Evolutionary conservation across 164 flowering plant genomes (phyloP), one percentile per base, ranked within the genome.

Genomic region (Pachysandra terminalis): DNA sequence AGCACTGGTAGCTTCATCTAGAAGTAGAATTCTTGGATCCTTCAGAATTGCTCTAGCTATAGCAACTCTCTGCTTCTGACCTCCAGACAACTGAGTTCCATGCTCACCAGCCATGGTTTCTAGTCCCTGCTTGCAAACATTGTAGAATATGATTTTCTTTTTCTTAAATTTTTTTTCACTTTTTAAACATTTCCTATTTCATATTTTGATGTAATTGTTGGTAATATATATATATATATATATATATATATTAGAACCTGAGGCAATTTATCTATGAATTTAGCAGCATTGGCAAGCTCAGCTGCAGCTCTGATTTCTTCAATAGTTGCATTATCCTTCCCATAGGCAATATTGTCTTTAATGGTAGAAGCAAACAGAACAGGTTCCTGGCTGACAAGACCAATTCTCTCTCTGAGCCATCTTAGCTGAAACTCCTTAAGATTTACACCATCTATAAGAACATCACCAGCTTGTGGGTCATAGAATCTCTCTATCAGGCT

Each of bases 41-140:
- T 63, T 73, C 59, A 73, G 40, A 49, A 73, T 67, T 14, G 91
- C 95, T 77, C 91, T 87, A 51, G 95, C 91, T 64, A 89, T 87
- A 19, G 95, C 91, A 32, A 89, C 65, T 77, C 91, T 79, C 66
- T 89, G 95, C 74, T 89, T 89, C 77, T 89, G 91, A 53, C 95
- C 95, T 0, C 95, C 91, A n/a, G 96, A 90, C 5, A 90, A 75
- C 79, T 87, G 96, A 40, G 85, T 81, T 61, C 96, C 96, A 72
- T 86, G 91, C 69, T 90, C 96, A 32, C 96, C 92, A 52, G 85
- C 96, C 83, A 80, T 69, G 19, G 96, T 90, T 57, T 90, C 93
- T 22, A 87, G 59, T 12, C 96, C 96, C 90, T 87, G 68, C 61
- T 69, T 19, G 51, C 56, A 26, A 1, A 19, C 63, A 10, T 53